Evolutionary conservation across 352 stramenopile genomes (phyloP), one percentile per base, ranked within the genome.

Genomic region (Globisporangium yorkense): DNA sequence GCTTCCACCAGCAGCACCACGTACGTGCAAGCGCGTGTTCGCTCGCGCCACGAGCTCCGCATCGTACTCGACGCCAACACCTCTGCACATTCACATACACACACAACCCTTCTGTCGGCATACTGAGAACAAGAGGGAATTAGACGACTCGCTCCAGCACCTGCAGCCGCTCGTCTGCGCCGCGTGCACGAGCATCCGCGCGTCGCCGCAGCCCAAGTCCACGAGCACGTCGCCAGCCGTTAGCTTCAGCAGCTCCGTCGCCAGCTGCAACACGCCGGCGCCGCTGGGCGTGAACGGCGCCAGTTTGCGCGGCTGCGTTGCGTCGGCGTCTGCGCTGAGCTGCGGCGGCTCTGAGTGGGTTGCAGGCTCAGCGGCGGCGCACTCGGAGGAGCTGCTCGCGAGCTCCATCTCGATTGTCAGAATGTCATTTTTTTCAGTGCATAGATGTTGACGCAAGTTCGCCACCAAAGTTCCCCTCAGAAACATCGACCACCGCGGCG

Each of bases 231-330:
- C 84, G 9, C 71, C 53, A 13, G 40, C 47, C 0, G 54, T 71
- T 37, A 90, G 71, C n/a, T 68, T 66, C 48, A 94, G 70, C 33
- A 94, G 67, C 39, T 90, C 79, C 15, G 88, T 57, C 50, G 79
- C 81, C 46, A 83, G 67, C 18, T 61, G 56, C 16, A 94, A 62
- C 54, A 90, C 84, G 37, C 66, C 81, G 56, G 84, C 70, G 47
- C 75, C 76, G 37, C 80, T 94, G 39, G 84, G 84, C 33, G 80
- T 91, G 75, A 90, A 94, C 53, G 84, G 84, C 54, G 84, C 84
- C 49, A 94, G 77, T 67, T 89, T 94, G 24, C 1, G 49, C 2
- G 49, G 31, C 49, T 40, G 47, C 24, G 37, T 52, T 29, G 39
- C 27, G 13, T 52, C 47, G 47, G 16, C 44, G 20, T 49, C 18